These are phyloP conservation scores for Fraxinus baroniana DNA, from an alignment of 305 asterid genomes.

Conservation along the genomic window DNA sequence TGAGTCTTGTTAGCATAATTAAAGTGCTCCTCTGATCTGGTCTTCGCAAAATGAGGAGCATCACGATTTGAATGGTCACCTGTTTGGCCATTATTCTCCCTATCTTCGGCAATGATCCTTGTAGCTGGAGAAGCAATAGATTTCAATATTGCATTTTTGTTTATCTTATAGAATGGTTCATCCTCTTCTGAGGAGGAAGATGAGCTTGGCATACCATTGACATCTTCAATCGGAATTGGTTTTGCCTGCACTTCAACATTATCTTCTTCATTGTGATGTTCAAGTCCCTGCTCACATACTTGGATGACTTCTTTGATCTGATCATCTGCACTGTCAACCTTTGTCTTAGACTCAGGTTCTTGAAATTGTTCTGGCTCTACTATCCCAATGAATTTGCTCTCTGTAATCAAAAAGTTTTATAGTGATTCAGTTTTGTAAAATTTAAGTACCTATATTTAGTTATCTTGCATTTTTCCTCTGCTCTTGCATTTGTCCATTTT, in stretches of 20 bases:
- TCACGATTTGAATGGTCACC: conserved; percentile 21
- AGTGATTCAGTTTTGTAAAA: neutral
- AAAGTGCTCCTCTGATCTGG: conserved; percentile 33
- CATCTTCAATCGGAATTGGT: conserved; percentile 23
- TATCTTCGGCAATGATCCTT: conserved; percentile 33
- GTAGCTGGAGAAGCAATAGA: conserved; percentile 56
- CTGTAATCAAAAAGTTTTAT: conserved; percentile 28
- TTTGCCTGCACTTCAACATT: conserved; percentile 22
- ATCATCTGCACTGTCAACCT: conserved; percentile 28
- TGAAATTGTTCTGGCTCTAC: conserved; percentile 39
- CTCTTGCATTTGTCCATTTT: neutral
- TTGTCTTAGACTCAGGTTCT: conserved; percentile 27
- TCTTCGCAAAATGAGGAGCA: conserved; percentile 30
- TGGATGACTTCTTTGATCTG: conserved; percentile 46
- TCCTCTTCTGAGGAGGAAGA: conserved; percentile 64
- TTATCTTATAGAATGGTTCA: conserved; percentile 44
- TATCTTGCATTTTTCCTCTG: neutral
- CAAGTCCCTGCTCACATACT: conserved; percentile 23
- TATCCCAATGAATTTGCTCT: conserved; percentile 27
- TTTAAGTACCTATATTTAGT: neutral
- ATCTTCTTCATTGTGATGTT: conserved; percentile 20
- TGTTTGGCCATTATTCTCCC: conserved; percentile 21
- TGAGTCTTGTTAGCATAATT: conserved; percentile 29
- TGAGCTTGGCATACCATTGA: conserved; percentile 30
- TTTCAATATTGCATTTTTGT: conserved; percentile 69